Evolutionary conservation across 441 rosid species (phyloP).

Genomic region (Pelargonium cotyledonis): DNA sequence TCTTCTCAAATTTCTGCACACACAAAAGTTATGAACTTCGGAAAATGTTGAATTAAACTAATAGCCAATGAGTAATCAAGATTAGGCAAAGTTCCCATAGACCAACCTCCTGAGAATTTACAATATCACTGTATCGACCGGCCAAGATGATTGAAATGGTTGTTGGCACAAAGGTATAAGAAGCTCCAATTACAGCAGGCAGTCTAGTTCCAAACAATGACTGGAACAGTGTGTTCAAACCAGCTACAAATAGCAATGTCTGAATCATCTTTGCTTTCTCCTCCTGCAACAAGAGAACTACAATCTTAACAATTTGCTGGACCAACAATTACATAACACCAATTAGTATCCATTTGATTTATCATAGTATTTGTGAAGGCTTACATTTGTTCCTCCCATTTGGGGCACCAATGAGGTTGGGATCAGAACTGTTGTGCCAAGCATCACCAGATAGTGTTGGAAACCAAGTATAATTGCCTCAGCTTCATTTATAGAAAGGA

Average conservation of each 20-base stretch:
- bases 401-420: conserved; percentile 93
- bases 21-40: conserved; percentile 4
- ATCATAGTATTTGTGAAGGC: conserved; percentile 13
- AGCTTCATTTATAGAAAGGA: conserved; percentile 37
- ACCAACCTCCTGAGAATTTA: conserved; percentile 66
- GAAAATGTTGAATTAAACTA: not conserved
- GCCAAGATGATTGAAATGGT: conserved; percentile 89
- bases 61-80: not conserved
- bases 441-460: conserved; percentile 96
- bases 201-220: conserved; percentile 66
- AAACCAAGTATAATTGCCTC: conserved; percentile 94
- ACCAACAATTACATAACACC: not conserved
- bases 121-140: conserved; percentile 54
- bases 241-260: conserved; percentile 88
- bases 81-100: conserved; percentile 19
- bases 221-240: conserved; percentile 83
- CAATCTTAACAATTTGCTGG: not conserved
- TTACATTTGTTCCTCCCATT: conserved; percentile 99
- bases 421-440: conserved; percentile 89
- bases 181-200: conserved; percentile 88
- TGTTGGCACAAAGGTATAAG: conserved; percentile 79
- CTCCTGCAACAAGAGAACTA: conserved; percentile 35
- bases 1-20: conserved; percentile 67
- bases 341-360: conserved; percentile 6
- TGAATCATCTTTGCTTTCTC: conserved; percentile 90